Evolutionary conservation across 257 asterid genomes (phyloP).

Genomic region (Nicotiana paniculata): DNA sequence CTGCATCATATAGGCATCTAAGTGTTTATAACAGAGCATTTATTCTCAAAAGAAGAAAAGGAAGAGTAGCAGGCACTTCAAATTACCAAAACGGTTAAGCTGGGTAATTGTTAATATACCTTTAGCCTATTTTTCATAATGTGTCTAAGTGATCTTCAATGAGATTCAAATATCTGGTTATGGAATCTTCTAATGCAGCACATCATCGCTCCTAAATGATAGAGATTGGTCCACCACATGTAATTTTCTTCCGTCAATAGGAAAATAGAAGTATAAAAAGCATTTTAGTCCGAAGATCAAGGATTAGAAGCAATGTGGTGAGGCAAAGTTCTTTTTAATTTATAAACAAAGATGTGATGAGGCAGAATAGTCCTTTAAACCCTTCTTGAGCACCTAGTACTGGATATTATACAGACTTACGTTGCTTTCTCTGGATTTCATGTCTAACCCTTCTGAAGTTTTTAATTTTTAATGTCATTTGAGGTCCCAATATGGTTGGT

Average conservation of each 20-base stretch:
- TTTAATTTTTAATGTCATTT: background rate
- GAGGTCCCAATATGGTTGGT: conserved; percentile 12
- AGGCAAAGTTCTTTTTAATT: background rate
- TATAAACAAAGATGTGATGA: background rate
- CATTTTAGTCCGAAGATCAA: background rate
- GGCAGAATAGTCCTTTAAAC: background rate
- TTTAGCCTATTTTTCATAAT: background rate
- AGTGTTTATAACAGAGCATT: background rate
- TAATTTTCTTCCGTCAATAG: background rate
- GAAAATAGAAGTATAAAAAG: background rate
- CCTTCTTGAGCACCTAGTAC: background rate
- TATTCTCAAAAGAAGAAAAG: background rate
- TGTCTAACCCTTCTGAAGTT: background rate
- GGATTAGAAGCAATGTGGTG: background rate
- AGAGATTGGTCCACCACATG: background rate
- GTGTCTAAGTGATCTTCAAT: background rate
- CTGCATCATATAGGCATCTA: background rate
- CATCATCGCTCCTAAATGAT: background rate
- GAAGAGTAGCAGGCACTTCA: background rate
- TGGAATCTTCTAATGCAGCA: background rate
- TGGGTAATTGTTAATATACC: background rate
- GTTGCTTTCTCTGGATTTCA: background rate
- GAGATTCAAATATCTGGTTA: background rate
- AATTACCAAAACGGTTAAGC: background rate
- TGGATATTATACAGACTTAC: background rate